Percentiles rank a stretch among this genome's conserved stretches.
These are phyloP conservation scores for Cytospora mali DNA, from an alignment of 2,329 filamentous ascomycete species.

Conservation along the genomic window DNA sequence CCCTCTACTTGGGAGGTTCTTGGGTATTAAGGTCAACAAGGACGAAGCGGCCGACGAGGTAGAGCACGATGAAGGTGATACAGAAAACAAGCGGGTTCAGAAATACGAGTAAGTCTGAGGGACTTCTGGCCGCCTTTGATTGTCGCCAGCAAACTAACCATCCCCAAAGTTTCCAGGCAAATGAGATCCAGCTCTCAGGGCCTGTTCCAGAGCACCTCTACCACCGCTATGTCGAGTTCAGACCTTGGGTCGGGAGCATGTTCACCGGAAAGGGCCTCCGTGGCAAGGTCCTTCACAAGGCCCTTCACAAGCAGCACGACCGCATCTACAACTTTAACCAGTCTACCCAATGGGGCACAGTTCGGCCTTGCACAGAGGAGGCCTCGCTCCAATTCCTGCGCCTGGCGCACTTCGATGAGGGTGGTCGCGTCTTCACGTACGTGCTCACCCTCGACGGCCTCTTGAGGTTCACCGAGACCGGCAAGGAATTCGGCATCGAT, in stretches of 20 bases:
- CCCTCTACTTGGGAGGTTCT: slow-evolving; percentile 81
- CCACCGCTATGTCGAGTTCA: slow-evolving; percentile 92
- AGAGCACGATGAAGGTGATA: slow-evolving; percentile 44
- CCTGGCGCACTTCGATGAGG: slow-evolving; percentile 83
- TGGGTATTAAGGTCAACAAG: slow-evolving; percentile 69
- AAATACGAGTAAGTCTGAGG: slow-evolving; percentile 70
- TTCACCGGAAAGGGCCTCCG: slow-evolving; percentile 78
- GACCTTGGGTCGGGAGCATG: slow-evolving; percentile 85
- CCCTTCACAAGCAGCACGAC: slow-evolving; percentile 85
- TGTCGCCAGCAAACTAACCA: neutral
- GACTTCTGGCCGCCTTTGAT: slow-evolving; percentile 5
- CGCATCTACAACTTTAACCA: slow-evolving; percentile 88
- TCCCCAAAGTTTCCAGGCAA: slow-evolving; percentile 81
- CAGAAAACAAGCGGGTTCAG: slow-evolving; percentile 58
- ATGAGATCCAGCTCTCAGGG: slow-evolving; percentile 83
- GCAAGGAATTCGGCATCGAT: slow-evolving; percentile 93
- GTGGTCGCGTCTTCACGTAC: slow-evolving; percentile 87
- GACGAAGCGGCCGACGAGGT: slow-evolving; percentile 45
- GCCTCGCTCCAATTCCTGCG: slow-evolving; percentile 81
- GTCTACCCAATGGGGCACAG: slow-evolving; percentile 71
- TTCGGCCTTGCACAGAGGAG: slow-evolving; percentile 67
- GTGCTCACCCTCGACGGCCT: slow-evolving; percentile 85
- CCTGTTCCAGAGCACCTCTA: slow-evolving; percentile 81
- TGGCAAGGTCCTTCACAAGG: slow-evolving; percentile 79
- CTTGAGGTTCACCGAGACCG: slow-evolving; percentile 91